These are phyloP conservation scores for Myxozyma vanderwaltii DNA, from an alignment of 805 yeast species.

Conservation along the genomic window DNA sequence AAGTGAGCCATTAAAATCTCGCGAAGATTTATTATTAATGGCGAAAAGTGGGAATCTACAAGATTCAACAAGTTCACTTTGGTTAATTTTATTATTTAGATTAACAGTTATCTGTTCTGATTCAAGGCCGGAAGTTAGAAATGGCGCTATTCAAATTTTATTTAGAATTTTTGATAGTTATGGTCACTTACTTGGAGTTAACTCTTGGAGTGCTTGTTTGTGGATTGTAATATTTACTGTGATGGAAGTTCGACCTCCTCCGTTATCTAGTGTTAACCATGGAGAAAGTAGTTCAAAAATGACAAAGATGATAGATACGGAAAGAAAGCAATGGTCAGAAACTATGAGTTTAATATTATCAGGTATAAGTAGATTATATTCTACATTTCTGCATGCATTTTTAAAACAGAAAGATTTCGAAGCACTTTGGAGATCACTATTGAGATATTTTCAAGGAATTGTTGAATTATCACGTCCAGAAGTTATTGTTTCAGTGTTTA, in stretches of 20 bases:
- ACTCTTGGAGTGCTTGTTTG: constrained; percentile 67
- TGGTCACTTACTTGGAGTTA: constrained; percentile 54
- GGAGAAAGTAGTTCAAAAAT: constrained; percentile 32
- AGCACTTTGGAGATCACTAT: constrained; percentile 59
- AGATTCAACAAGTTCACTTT: constrained; percentile 43
- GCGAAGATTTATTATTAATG: constrained; percentile 17
- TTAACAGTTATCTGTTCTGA: constrained; percentile 67
- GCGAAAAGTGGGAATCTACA: constrained; percentile 16
- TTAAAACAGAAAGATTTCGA: constrained; percentile 39
- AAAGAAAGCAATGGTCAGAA: constrained; percentile 54
- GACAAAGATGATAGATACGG: constrained; percentile 37
- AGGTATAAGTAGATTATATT: constrained; percentile 66
- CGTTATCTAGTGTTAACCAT: constrained; percentile 11
- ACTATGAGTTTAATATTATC: constrained; percentile 61
- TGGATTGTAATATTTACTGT: constrained; percentile 56
- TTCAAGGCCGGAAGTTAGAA: constrained; percentile 74
- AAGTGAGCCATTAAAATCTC: constrained; percentile 20
- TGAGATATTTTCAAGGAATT: constrained; percentile 52
- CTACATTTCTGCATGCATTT: constrained; percentile 50
- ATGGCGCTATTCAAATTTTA: constrained; percentile 87
- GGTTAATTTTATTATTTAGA: constrained; percentile 66
- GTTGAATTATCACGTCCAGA: constrained; percentile 52
- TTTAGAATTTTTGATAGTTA: constrained; percentile 79
- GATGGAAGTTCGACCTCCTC: constrained; percentile 37
- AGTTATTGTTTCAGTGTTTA: constrained; percentile 58